These are phyloP conservation scores for Verbascum thapsus DNA, from an alignment of 257 asterid genomes.

Conservation along the genomic window DNA sequence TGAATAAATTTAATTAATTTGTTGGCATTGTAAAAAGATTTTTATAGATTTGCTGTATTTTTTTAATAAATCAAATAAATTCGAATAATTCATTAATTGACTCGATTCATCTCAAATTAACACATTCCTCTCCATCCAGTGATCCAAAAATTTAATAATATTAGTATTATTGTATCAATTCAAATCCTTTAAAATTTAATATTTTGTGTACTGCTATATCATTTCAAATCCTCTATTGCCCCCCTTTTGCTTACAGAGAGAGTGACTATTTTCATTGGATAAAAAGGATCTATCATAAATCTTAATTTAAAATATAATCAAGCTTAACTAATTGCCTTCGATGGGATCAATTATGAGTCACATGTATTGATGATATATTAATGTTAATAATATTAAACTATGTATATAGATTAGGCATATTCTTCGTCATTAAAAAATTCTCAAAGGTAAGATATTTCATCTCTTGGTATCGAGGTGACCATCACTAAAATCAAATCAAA, in stretches of 20 bases:
- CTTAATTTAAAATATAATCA: constrained; percentile 2
- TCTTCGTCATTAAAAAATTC: too few species aligned
- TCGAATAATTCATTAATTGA: too few species aligned
- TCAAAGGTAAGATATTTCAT: too few species aligned
- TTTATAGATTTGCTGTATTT: constrained; percentile 12
- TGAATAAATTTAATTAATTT: constrained; percentile 16
- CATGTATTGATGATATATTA: too few species aligned
- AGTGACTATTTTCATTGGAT: constrained; percentile 15
- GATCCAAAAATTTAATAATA: background rate
- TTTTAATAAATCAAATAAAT: constrained; percentile 26
- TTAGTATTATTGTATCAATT: too few species aligned
- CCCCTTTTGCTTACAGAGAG: background rate
- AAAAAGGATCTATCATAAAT: constrained; percentile 19
- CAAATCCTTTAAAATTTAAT: too few species aligned
- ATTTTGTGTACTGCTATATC: constrained; percentile 30
- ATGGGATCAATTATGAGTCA: constrained; percentile 32
- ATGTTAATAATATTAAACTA: constrained; percentile 30
- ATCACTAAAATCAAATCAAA: too few species aligned
- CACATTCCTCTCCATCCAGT: too few species aligned
- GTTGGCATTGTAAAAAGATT: background rate
- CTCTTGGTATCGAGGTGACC: too few species aligned
- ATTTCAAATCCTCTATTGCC: constrained; percentile 20
- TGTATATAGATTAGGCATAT: too few species aligned
- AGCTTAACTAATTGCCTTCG: constrained; percentile 13
- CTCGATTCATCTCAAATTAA: too few species aligned